phyloP scores from a whole-genome alignment of 768 basidiomycete species.

The Mycena maculata region DNA sequence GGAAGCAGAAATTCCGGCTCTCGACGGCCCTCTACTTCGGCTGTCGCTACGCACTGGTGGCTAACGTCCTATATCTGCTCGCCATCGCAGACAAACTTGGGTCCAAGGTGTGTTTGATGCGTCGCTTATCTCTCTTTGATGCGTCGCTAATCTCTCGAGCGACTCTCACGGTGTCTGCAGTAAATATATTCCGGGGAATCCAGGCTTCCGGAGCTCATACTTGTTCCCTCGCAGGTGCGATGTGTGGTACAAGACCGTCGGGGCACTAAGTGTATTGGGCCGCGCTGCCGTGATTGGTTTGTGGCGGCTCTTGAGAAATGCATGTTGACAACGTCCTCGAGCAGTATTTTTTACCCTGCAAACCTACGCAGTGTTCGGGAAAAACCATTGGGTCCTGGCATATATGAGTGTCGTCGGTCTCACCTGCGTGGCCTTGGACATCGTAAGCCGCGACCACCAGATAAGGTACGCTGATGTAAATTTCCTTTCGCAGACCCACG shows the following conservation, averaged over 20 bases:
- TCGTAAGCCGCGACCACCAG: neutral
- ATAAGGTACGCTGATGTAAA: neutral
- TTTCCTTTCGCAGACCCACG: neutral
- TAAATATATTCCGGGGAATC: neutral
- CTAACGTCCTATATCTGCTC: slow-evolving; percentile 47
- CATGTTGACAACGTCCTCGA: slow-evolving; percentile 14
- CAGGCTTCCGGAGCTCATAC: neutral
- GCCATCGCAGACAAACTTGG: slow-evolving; percentile 38
- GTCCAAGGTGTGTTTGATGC: slow-evolving; percentile 31
- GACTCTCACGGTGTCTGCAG: neutral
- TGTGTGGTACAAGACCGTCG: slow-evolving; percentile 22
- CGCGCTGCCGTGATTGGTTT: slow-evolving; percentile 24
- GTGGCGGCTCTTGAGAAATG: neutral
- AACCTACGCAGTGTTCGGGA: slow-evolving; percentile 42
- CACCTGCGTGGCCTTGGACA: neutral
- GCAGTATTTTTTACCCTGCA: slow-evolving; percentile 25
- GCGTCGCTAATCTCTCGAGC: too few relatives aligned
- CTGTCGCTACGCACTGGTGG: slow-evolving; percentile 49
- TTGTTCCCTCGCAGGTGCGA: slow-evolving; percentile 12
- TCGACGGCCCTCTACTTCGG: slow-evolving; percentile 47
- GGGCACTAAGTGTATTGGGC: slow-evolving; percentile 16
- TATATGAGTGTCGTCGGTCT: slow-evolving; percentile 32
- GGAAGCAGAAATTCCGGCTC: slow-evolving; percentile 40
- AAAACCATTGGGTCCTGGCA: slow-evolving; percentile 34
- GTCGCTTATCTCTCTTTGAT: too few relatives aligned